Evolutionary conservation across 352 stramenopile species (phyloP).

Genomic region (Globisporangium cylindrosporum): DNA sequence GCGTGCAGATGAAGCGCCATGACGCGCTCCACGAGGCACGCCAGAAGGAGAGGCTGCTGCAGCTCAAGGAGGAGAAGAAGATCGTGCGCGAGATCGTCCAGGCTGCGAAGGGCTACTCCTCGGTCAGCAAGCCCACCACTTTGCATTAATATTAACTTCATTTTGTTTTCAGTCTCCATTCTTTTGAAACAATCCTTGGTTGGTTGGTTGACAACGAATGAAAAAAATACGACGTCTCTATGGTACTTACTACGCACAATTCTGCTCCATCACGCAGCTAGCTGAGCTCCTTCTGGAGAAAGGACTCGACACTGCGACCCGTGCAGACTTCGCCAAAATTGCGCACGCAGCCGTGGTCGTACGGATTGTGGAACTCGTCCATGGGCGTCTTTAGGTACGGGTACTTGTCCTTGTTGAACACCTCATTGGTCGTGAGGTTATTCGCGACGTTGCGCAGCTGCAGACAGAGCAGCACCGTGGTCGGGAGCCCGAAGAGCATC

Average conservation of each 20-base stretch:
- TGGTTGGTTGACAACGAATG: too few species aligned
- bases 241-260: neutral
- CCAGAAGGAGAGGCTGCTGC: conserved; percentile 77
- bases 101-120: conserved; percentile 57
- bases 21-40: conserved; percentile 77
- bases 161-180: neutral
- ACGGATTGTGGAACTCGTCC: conserved; percentile 81
- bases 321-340: conserved; percentile 64
- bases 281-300: conserved; percentile 1
- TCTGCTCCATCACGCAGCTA: neutral
- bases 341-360: conserved; percentile 48
- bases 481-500: conserved; percentile 69
- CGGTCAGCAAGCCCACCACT: conserved; percentile 30
- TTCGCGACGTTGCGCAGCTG: conserved; percentile 70
- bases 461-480: conserved; percentile 48
- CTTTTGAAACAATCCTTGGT: neutral
- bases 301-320: conserved; percentile 9
- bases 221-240: neutral
- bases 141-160: conserved; percentile 14
- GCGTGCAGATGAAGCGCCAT: conserved; percentile 87
- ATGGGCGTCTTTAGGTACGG: conserved; percentile 75
- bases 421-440: conserved; percentile 83
- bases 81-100: conserved; percentile 87
- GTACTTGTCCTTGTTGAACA: conserved; percentile 91
- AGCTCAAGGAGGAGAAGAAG: conserved; percentile 88